Percentiles rank a stretch among this genome's conserved stretches.
Conservation (phyloP, 257 asterid genomes). For the Solanum sitiens region DNA sequence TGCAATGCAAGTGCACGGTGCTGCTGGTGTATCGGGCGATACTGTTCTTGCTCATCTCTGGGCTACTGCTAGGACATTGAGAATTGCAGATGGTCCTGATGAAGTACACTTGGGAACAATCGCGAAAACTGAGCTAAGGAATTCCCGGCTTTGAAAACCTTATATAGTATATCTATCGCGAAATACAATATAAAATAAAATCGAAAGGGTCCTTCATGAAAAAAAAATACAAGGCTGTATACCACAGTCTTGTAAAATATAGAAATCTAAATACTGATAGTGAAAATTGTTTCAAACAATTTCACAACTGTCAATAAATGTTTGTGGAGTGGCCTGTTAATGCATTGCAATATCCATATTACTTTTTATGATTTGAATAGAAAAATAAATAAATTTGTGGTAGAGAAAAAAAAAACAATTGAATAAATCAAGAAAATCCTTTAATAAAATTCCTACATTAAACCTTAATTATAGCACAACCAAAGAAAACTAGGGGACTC, state of each 20-base stretch:
- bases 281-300: not conserved
- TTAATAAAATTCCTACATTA: not conserved
- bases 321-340: not conserved
- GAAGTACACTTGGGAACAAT: not conserved
- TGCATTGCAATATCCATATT: not conserved
- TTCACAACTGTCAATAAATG: not conserved
- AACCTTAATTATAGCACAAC: not conserved
- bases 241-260: not conserved
- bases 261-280: not conserved
- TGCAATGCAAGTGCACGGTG: slow-evolving; percentile 80
- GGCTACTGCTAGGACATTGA: slow-evolving; percentile 78
- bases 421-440: not conserved
- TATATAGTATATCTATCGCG: not conserved
- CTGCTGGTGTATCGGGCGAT: slow-evolving; percentile 88
- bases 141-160: not conserved
- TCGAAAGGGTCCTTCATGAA: not conserved
- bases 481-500: not conserved
- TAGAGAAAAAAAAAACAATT: no score
- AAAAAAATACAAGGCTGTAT: not conserved
- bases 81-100: slow-evolving; percentile 40
- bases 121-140: not conserved
- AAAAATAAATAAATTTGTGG: no score
- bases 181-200: not conserved
- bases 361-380: no score
- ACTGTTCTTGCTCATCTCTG: slow-evolving; percentile 78